Evolutionary conservation across 306 rosid genomes (phyloP), one percentile per base, ranked within the genome.

Genomic region (Cicer yamashitae): DNA sequence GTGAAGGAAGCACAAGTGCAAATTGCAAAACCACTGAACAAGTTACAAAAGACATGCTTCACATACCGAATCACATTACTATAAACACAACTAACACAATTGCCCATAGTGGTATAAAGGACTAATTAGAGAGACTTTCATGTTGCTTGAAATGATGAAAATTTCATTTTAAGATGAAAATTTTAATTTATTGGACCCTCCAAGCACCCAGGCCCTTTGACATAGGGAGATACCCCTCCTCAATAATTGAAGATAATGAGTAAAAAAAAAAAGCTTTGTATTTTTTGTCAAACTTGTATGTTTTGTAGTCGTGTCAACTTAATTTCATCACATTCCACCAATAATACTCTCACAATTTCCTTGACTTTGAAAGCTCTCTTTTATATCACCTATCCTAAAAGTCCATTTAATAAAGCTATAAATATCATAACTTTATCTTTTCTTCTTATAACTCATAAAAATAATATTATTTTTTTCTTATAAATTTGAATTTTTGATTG

Each of bases 71-170:
- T 74, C 79, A 77, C 76, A 45, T 58, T 83, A 78, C 57, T 69
- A 46, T 79, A 73, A 73, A 39, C 80, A 71, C 71, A 71, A 39
- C 50, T 54, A 80, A 83, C 78, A 58, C 64, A 47, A 47, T 43
- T 74, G 84, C 78, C 89, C 89, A 88, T 82, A 72, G 72, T 81
- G 17, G 8, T 40, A 65, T 59, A 59, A 57, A 72, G 79, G 83
- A 70, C 75, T 70, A 70, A 79, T 74, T 70, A 77, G 20, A 50
- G 53, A 43, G 68, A 53, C 80, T 72, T 77, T 73, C 78, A 61
- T 73, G 43, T 76, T 84, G 87, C 71, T 77, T 73, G 75, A 74
- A 68, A 82, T 67, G 77, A 75, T 85, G 54, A 64, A 60, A 70
- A 75, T 63, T 65, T 63, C 76, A 56, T 17, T 67, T 47, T 56